Conservation (phyloP, 1,284 basidiomycete species). For the Lignosus rhinocerotis region DNA sequence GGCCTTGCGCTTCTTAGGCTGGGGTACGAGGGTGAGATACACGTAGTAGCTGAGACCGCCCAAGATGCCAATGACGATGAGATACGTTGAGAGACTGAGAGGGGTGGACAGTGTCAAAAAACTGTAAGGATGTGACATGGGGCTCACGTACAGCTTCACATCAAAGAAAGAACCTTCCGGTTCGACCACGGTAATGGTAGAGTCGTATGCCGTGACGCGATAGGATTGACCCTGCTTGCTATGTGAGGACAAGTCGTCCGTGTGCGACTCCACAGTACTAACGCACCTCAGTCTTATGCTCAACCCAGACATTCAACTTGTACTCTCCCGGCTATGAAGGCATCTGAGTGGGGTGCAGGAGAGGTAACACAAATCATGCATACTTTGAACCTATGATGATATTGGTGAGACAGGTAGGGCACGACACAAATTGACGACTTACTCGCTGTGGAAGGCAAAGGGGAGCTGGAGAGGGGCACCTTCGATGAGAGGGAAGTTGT, state of each 20-base stretch:
- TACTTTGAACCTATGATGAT: slow-evolving; percentile 62
- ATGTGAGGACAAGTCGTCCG: neutral
- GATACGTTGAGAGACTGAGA: slow-evolving; percentile 74
- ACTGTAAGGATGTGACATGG: slow-evolving; percentile 3
- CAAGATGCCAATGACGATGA: slow-evolving; percentile 67
- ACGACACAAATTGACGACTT: slow-evolving; percentile 36
- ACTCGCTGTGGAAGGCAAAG: slow-evolving; percentile 85
- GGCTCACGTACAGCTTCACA: slow-evolving; percentile 66
- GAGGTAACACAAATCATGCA: neutral
- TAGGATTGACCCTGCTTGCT: slow-evolving; percentile 49
- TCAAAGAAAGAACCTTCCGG: slow-evolving; percentile 80
- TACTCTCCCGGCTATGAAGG: slow-evolving; percentile 69
- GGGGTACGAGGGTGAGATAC: slow-evolving; percentile 68
- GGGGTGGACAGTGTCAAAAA: neutral
- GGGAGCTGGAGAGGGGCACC: slow-evolving; percentile 72
- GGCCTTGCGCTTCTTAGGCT: slow-evolving; percentile 50
- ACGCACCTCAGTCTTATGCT: slow-evolving; percentile 66
- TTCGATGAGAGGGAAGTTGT: slow-evolving; percentile 60
- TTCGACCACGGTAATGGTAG: slow-evolving; percentile 81
- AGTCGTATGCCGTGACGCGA: slow-evolving; percentile 75
- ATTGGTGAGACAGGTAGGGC: slow-evolving; percentile 18
- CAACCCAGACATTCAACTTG: slow-evolving; percentile 78
- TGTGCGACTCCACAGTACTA: slow-evolving; percentile 10
- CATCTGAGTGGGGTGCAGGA: neutral
- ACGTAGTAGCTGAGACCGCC: slow-evolving; percentile 67